A percentile compares a stretch with the other conserved stretches of the same genome.
Conservation (phyloP, 1,284 basidiomycete genomes). For the Trichosporon sp. region DNA sequence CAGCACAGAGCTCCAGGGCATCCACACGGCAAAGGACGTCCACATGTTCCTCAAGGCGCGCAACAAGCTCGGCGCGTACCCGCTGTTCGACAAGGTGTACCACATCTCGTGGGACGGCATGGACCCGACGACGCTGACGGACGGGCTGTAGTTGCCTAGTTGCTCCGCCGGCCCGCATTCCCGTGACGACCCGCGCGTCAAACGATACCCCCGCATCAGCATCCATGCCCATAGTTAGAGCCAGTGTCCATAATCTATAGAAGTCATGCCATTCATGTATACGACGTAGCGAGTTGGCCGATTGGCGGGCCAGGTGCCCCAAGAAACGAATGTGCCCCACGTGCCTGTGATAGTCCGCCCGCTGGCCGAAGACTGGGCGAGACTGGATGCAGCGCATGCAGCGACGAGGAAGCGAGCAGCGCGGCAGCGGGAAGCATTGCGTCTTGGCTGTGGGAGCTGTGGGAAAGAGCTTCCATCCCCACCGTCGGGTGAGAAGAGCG, state of each 20-base stretch:
- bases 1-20: conserved; percentile 53
- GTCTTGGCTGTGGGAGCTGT: too few relatives aligned
- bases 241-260: background rate
- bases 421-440: too few relatives aligned
- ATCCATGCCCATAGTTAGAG: background rate
- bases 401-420: too few relatives aligned
- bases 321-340: background rate
- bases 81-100: conserved; percentile 55
- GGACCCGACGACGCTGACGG: conserved; percentile 17
- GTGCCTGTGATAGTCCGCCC: background rate
- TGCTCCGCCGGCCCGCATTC: too few relatives aligned
- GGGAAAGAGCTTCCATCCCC: too few relatives aligned
- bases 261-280: background rate
- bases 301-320: background rate
- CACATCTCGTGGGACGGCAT: conserved; percentile 48
- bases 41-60: conserved; percentile 54
- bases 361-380: too few relatives aligned
- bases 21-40: conserved; percentile 53
- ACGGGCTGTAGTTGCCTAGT: conserved; percentile 9
- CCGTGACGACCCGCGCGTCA: too few relatives aligned
- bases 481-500: too few relatives aligned
- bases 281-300: background rate
- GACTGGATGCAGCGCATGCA: too few relatives aligned
- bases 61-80: conserved; percentile 54
- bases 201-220: background rate